These are phyloP conservation scores for Uncinocarpus reesii DNA, from an alignment of 2,329 filamentous ascomycete genomes.

Conservation along the genomic window DNA sequence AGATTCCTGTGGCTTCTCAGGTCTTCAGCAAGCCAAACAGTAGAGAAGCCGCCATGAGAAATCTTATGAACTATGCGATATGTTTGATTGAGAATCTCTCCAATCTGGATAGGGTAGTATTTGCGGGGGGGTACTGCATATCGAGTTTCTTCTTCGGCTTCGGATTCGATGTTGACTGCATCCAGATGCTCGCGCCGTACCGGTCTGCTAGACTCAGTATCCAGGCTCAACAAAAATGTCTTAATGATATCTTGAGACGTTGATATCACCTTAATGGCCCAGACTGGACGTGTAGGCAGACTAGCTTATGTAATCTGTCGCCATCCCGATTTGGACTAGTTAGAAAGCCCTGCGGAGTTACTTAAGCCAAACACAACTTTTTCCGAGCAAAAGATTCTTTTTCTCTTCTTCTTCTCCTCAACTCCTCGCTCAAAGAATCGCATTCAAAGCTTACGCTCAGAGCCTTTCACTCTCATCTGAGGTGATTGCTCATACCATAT, in stretches of 20 bases:
- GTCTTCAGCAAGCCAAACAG: slow-evolving; percentile 35
- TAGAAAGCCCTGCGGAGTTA: not conserved
- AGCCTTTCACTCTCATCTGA: slow-evolving; percentile 24
- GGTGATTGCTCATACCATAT: slow-evolving; percentile 26
- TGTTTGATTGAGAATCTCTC: slow-evolving; percentile 24
- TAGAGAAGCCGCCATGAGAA: slow-evolving; percentile 35
- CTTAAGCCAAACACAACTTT: not conserved
- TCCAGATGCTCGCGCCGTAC: slow-evolving; percentile 25
- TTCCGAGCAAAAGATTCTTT: slow-evolving; percentile 7
- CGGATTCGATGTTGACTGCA: slow-evolving; percentile 25
- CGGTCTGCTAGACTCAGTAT: too few species aligned
- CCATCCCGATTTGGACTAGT: not conserved
- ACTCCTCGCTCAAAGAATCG: slow-evolving; percentile 99
- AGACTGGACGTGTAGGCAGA: too few species aligned
- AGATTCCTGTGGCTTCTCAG: too few species aligned
- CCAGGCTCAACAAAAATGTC: too few species aligned
- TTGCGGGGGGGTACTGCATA: too few species aligned
- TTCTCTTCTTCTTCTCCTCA: slow-evolving; percentile 37
- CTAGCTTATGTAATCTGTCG: too few species aligned
- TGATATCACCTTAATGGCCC: not conserved
- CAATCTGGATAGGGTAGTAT: slow-evolving; percentile 30
- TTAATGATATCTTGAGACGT: too few species aligned
- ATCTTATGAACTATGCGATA: slow-evolving; percentile 37
- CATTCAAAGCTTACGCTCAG: slow-evolving; percentile 96
- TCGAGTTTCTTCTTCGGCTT: too few species aligned